Evolutionary conservation across 2,329 filamentous ascomycete species (phyloP).

Genomic region (Arthrinium phaeospermum): DNA sequence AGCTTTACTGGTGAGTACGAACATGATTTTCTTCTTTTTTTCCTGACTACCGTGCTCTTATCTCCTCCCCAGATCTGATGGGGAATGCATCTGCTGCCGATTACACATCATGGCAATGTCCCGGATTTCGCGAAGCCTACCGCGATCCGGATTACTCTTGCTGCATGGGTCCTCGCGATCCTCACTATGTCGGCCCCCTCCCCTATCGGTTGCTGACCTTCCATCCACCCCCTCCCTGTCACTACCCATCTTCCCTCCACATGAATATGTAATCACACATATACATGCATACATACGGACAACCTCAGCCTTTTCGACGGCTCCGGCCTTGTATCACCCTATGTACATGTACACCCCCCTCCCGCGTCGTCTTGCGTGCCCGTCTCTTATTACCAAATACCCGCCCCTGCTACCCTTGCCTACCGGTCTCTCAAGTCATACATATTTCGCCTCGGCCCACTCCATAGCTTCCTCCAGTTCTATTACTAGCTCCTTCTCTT

Average conservation of each 20-base stretch:
- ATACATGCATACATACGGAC: slow-evolving; percentile 34
- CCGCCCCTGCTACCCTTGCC: slow-evolving; percentile 25
- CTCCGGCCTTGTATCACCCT: slow-evolving; percentile 33
- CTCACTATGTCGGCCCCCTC: slow-evolving; percentile 29
- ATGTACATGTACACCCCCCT: slow-evolving; percentile 32
- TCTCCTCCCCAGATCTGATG: neutral
- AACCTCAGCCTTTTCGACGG: slow-evolving; percentile 35
- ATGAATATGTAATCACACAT: slow-evolving; percentile 40
- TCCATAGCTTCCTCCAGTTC: slow-evolving; percentile 18
- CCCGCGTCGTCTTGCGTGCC: slow-evolving; percentile 27
- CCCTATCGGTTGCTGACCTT: slow-evolving; percentile 28
- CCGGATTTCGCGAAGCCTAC: slow-evolving; percentile 12
- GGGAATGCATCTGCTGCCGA: neutral
- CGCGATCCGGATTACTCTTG: slow-evolving; percentile 9
- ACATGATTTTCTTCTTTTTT: neutral
- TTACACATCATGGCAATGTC: neutral
- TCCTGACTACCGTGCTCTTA: neutral
- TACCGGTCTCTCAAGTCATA: slow-evolving; percentile 23
- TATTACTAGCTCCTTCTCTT: neutral
- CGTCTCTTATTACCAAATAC: slow-evolving; percentile 35
- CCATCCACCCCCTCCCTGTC: slow-evolving; percentile 28
- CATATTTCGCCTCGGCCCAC: slow-evolving; percentile 25
- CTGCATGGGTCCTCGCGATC: neutral
- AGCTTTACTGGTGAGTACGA: slow-evolving; percentile 36
- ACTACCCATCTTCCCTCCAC: slow-evolving; percentile 32